Base-by-base conservation (phyloP, 2,329 filamentous ascomycete genomes). In the Mycocentrospora acerina region DNA sequence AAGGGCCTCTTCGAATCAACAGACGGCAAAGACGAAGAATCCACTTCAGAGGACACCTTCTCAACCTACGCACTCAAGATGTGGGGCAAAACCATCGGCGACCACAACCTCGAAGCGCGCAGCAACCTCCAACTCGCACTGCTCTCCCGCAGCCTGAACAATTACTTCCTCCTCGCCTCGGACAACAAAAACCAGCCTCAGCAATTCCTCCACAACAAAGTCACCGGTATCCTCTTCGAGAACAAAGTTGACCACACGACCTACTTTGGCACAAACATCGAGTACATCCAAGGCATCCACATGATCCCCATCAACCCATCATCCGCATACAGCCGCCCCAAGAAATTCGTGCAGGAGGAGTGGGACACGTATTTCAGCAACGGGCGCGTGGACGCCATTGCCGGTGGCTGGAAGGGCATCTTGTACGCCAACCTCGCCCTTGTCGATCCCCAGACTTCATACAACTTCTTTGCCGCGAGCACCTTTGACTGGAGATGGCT, bases 171-270 rank as follows among this genome's bases (percentile, higher is more conserved):
- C 22, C 86, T 95, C 74, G 76, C 78, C 10, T 75, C 68, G 19
- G 71, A 80, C 67, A 96, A 96, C 67, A 75, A 70, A 18, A 79
- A 83, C 30, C 81, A 95, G 60, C 93, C 93, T 0, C 58, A 75
- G 2, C 72, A 83, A 7, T 96, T 95, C 60, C 83, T 90, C 46
- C 81, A 76, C 32, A 98, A 97, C 75, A 90, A 88, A 68, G 80
- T 79, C 3, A 79, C 79, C 2, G 80, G 80, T 7, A 83, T 84
- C 4, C 66, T 95, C 10, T 97, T 97, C 57, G 93, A 97, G 71
- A 97, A 97, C 73, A 98, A 98, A 69, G 79, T 90, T 40, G 89
- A 98, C 65, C 90, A 97, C 67, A 87, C 87, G 4, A 69, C 93
- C 1, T 97, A 90, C 69, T 98, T 98, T 59, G 89, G 90, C 27